phyloP scores from a whole-genome alignment of 2,329 filamentous ascomycete genomes.

The Cladosporium austrohemisphaericum region DNA sequence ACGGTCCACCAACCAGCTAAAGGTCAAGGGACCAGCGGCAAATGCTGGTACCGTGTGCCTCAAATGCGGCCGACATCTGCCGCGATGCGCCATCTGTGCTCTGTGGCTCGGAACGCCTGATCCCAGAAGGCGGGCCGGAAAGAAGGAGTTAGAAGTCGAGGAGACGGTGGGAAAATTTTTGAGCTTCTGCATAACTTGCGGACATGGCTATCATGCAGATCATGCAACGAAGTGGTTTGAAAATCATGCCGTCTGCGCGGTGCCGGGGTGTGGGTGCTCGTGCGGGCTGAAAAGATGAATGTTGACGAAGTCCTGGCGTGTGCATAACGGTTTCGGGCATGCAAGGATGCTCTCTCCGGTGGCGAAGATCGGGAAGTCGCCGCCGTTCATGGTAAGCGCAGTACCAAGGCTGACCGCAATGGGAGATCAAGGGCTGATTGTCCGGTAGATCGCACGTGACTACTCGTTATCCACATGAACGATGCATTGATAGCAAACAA shows the following conservation, averaged over 20 bases:
- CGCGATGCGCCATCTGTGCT: conserved; percentile 59
- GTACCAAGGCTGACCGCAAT: no score
- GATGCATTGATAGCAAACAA: no score
- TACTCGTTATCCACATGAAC: no score
- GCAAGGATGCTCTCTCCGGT: no score
- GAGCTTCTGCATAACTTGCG: conserved; percentile 60
- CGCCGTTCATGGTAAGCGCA: no score
- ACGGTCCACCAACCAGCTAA: conserved; percentile 24
- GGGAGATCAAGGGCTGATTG: no score
- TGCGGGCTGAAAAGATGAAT: conserved; percentile 33
- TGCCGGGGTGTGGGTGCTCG: conserved; percentile 53
- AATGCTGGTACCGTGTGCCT: conserved; percentile 53
- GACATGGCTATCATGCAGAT: conserved; percentile 61
- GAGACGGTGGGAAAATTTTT: conserved; percentile 54
- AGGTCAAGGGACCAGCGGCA: conserved; percentile 26
- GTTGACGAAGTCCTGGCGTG: no score
- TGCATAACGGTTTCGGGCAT: no score
- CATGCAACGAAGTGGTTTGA: conserved; percentile 62
- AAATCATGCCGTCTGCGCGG: conserved; percentile 52
- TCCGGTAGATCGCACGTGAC: no score
- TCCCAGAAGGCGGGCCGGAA: conserved; percentile 39
- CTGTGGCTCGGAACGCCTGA: conserved; percentile 59
- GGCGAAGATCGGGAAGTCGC: no score
- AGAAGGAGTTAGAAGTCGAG: conserved; percentile 26
- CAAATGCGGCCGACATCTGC: conserved; percentile 60